Conservation (phyloP, 2,329 filamentous ascomycete species). For the Fusarium poae region DNA sequence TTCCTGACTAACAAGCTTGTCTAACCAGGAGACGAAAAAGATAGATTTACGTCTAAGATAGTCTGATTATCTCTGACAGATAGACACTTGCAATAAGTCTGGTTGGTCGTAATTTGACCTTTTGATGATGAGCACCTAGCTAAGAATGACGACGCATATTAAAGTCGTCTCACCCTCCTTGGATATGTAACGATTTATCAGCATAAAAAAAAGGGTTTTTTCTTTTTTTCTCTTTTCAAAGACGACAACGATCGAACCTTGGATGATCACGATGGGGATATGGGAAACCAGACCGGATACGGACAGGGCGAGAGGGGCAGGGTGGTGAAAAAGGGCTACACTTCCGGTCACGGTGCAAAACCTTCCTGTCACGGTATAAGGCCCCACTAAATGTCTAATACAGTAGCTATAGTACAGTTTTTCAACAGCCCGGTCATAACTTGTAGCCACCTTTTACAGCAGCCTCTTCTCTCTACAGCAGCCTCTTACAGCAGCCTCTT, state of each 20-base stretch:
- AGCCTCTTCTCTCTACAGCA: too few species aligned
- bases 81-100: constrained; percentile 17
- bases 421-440: too few species aligned
- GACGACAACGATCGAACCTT: constrained; percentile 19
- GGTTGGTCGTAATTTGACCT: constrained; percentile 14
- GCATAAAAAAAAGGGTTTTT: constrained; percentile 1
- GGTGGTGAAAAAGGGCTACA: constrained; percentile 38
- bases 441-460: too few species aligned
- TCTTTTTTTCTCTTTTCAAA: neutral
- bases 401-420: too few species aligned
- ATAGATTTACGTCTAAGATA: constrained; percentile 14
- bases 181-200: constrained; percentile 22
- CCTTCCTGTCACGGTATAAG: too few species aligned
- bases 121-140: constrained; percentile 45
- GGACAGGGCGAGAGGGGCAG: constrained; percentile 27
- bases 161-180: constrained; percentile 32
- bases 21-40: constrained; percentile 25
- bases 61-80: constrained; percentile 13
- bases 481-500: too few species aligned
- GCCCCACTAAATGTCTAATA: too few species aligned
- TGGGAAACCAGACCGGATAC: constrained; percentile 23
- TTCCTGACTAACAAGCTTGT: constrained; percentile 41
- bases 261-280: constrained; percentile 23
- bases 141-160: constrained; percentile 45
- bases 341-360: too few species aligned